phyloP scores from a whole-genome alignment of 1,284 basidiomycete species.

The Anthracocystis setariae region DNA sequence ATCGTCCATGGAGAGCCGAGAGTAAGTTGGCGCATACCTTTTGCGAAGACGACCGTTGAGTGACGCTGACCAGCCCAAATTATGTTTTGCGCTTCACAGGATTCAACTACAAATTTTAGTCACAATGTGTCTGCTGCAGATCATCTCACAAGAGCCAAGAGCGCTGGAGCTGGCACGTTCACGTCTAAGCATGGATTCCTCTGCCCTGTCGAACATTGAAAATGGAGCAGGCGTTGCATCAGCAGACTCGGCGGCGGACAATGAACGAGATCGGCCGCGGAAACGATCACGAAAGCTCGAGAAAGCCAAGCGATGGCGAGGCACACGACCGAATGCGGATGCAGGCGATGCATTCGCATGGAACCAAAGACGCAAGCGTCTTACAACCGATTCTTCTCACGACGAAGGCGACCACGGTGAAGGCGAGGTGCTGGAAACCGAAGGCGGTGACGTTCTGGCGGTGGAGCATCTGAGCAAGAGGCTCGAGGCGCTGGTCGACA shows the following conservation, averaged over 20 bases:
- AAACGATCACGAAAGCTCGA: conserved; percentile 42
- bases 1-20: conserved; percentile 45
- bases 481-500: conserved; percentile 48
- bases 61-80: neutral
- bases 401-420: conserved; percentile 22
- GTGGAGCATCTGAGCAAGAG: conserved; percentile 40
- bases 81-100: conserved; percentile 10
- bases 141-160: conserved; percentile 39
- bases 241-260: neutral
- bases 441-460: conserved; percentile 26
- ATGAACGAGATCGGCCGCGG: conserved; percentile 11
- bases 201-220: too few relatives aligned
- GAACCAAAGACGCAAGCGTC: conserved; percentile 27
- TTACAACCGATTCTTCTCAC: conserved; percentile 22
- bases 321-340: conserved; percentile 17
- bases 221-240: neutral
- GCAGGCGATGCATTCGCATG: conserved; percentile 39
- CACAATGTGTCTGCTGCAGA: conserved; percentile 33
- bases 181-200: conserved; percentile 2
- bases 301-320: conserved; percentile 43
- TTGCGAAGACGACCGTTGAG: neutral
- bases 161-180: conserved; percentile 30
- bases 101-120: conserved; percentile 46
- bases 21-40: conserved; percentile 24
- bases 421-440: conserved; percentile 24